Conservation (phyloP, 495 filamentous ascomycete species). For the Rostrohypoxylon terebratum region DNA sequence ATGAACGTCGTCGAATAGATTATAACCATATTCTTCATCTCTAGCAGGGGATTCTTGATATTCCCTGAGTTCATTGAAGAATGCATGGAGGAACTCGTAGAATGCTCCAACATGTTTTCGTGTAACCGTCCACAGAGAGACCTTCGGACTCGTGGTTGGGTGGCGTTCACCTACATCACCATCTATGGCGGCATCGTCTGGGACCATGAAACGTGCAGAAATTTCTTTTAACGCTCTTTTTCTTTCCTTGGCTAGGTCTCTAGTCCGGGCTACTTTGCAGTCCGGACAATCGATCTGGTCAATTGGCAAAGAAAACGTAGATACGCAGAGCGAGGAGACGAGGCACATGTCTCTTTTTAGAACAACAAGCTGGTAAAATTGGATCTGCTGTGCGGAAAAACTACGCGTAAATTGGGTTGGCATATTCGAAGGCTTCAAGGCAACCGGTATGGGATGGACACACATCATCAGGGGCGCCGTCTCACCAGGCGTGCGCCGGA, state of each 20-base stretch:
- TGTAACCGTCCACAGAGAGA: slow-evolving; percentile 16
- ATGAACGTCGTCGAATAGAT: slow-evolving; percentile 39
- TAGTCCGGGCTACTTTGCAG: slow-evolving; percentile 8
- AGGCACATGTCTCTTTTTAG: slow-evolving; percentile 42
- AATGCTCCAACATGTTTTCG: slow-evolving; percentile 38
- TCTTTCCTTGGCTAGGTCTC: slow-evolving; percentile 14
- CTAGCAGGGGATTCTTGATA: neutral
- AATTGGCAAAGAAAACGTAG: slow-evolving; percentile 19
- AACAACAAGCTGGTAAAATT: slow-evolving; percentile 41
- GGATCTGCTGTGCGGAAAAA: slow-evolving; percentile 29
- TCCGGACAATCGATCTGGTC: slow-evolving; percentile 31
- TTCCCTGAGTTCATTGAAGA: slow-evolving; percentile 8
- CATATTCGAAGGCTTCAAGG: slow-evolving; percentile 18
- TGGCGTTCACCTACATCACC: neutral
- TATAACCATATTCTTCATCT: slow-evolving; percentile 15
- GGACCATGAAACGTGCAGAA: slow-evolving; percentile 32
- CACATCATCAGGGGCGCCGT: slow-evolving; percentile 29
- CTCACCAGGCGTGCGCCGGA: slow-evolving; percentile 13
- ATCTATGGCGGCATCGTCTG: slow-evolving; percentile 24
- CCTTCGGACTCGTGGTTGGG: neutral
- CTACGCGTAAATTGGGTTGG: slow-evolving; percentile 24
- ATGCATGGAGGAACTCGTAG: slow-evolving; percentile 37
- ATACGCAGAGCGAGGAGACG: slow-evolving; percentile 36
- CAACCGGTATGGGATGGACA: slow-evolving; percentile 35
- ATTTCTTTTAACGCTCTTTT: slow-evolving; percentile 21